Percentiles rank a stretch among this genome's conserved stretches.
Evolutionary conservation across 202 grass and related monocot species (phyloP).

Genomic region (Panicum virgatum): DNA sequence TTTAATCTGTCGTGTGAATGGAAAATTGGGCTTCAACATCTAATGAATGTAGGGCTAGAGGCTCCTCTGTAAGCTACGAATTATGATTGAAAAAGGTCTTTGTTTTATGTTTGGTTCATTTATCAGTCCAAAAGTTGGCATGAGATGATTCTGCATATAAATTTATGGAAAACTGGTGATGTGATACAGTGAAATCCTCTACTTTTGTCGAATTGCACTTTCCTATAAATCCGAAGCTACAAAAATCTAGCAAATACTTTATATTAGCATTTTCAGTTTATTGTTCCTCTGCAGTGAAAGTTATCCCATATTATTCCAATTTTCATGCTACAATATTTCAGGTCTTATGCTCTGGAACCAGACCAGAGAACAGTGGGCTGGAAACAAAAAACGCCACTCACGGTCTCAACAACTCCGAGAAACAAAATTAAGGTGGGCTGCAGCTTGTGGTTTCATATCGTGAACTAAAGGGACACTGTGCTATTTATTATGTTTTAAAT

Average conservation of each 20-base stretch:
- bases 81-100: background rate
- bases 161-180: background rate
- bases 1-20: slow-evolving; percentile 21
- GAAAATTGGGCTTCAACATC: background rate
- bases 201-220: background rate
- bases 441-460: background rate
- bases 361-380: slow-evolving; percentile 81
- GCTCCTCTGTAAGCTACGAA: background rate
- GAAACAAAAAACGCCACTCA: slow-evolving; percentile 49
- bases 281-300: background rate
- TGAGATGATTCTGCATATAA: background rate
- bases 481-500: too few species aligned
- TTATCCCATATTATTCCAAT: slow-evolving; percentile 2
- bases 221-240: slow-evolving; percentile 15
- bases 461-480: background rate
- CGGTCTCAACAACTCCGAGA: slow-evolving; percentile 56
- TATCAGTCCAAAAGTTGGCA: background rate
- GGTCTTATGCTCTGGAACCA: slow-evolving; percentile 92
- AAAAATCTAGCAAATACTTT: background rate
- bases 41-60: background rate
- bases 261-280: background rate
- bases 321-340: slow-evolving; percentile 28
- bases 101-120: background rate
- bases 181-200: background rate
- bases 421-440: slow-evolving; percentile 72